Base-by-base conservation (phyloP, 2,329 filamentous ascomycete species). In the Colletotrichum sp. region DNA sequence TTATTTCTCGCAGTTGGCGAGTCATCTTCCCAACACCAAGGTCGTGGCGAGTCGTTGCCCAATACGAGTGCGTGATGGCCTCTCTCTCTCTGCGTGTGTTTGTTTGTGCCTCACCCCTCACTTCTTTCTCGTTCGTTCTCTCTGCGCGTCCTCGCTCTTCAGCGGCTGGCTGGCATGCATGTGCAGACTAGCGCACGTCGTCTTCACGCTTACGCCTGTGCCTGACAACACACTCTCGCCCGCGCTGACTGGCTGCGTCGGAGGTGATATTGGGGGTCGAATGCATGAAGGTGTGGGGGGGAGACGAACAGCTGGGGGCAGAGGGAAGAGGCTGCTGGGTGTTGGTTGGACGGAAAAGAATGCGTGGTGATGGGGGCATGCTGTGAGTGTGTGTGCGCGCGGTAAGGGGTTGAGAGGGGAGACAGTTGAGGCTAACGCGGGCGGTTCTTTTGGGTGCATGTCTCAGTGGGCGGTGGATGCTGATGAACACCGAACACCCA, bases 231-330 rank as follows among this genome's bases (percentile, higher is more conserved):
- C 30, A 48, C 43, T 21, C 18, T 48, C 32, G 21, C 21, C 61
- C 7, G 18, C 39, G 30, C 63, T 68, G 63, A 72, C 63, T 68
- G 69, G 63, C 72, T 32, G n/a, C 15, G 69, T 34, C 18, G 68
- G 57, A 64, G 52, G 72, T 71, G 67, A 74, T 61, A 67, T 72
- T 63, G 72, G 55, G 43, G n/a, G 16, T 13, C 48, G 55, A 28
- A 36, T 74, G 72, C 67, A 74, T 74, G 52, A 76, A 21, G 24
- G 43, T 73, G 70, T 28, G 70, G 55, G 67, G 57, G 60, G 34
- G 18, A 13, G 26, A 34, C 39, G 36, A 66, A 26, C 34, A 68
- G 34, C n/a, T 39, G n/a, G 48, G 71, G 24, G 34, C 26, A 71
- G 65, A 59, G 52, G 55, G 21, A 32, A 73, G 61, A 70, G 60